These are phyloP conservation scores for Marasmius sp. DNA, from an alignment of 1,284 basidiomycete genomes.

Conservation along the genomic window DNA sequence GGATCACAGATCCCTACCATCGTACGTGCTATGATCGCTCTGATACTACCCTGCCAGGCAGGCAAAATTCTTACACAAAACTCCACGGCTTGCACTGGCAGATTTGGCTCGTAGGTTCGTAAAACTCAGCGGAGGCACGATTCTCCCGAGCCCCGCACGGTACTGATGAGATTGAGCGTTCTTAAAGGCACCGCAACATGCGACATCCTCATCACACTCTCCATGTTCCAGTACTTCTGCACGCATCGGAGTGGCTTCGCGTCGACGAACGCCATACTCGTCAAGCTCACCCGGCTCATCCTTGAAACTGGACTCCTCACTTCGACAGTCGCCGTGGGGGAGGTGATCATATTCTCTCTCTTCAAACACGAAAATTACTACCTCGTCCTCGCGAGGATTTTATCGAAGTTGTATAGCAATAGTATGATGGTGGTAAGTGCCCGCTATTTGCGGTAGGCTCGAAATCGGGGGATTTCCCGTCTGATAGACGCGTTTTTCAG, in stretches of 20 bases:
- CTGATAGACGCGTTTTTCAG: neutral
- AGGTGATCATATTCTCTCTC: slow-evolving; percentile 8
- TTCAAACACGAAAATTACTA: slow-evolving; percentile 14
- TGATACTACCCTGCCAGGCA: neutral
- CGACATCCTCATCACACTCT: slow-evolving; percentile 11
- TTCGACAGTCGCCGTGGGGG: slow-evolving; percentile 8
- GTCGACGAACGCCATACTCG: neutral
- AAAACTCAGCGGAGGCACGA: too few species aligned
- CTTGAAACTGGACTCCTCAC: slow-evolving; percentile 12
- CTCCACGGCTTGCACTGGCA: neutral
- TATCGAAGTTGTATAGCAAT: slow-evolving; percentile 17
- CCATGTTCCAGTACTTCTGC: neutral
- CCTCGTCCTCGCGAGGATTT: slow-evolving; percentile 9
- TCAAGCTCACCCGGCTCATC: slow-evolving; percentile 7
- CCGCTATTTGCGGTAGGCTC: too few species aligned
- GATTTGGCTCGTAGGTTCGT: slow-evolving; percentile 1
- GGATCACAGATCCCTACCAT: neutral
- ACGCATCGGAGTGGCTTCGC: neutral
- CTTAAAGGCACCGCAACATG: slow-evolving; percentile 10
- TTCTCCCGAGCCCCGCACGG: neutral
- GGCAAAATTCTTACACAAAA: neutral
- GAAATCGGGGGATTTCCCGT: neutral
- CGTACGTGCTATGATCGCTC: neutral
- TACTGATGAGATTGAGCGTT: too few species aligned
- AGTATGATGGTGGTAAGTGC: slow-evolving; percentile 11